Evolutionary conservation across 192 early-diverging fungal species (phyloP).

Genomic region (Chytriomyces sp.): DNA sequence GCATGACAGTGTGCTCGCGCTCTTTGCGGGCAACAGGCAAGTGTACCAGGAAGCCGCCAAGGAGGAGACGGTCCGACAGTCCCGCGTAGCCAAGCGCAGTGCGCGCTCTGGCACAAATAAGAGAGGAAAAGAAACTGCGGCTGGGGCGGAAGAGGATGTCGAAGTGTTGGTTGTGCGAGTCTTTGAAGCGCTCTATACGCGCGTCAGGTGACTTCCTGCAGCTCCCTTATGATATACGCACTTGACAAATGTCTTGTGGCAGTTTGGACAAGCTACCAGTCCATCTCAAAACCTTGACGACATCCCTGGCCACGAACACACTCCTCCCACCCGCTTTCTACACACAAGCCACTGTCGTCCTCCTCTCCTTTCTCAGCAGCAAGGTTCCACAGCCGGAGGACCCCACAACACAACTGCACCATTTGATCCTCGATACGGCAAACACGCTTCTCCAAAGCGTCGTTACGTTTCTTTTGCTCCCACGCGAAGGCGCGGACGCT

Average conservation of each 20-base stretch:
- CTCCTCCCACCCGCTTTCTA: too few species aligned
- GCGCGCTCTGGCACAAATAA: background rate
- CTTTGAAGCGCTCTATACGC: constrained; percentile 39
- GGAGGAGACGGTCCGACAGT: too few species aligned
- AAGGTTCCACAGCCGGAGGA: too few species aligned
- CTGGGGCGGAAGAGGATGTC: background rate
- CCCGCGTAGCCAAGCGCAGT: constrained; percentile 3
- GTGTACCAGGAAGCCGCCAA: background rate
- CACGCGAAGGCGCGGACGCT: too few species aligned
- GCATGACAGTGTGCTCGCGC: constrained; percentile 30
- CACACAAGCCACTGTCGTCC: background rate
- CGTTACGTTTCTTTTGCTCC: too few species aligned
- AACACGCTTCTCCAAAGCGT: too few species aligned
- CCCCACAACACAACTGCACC: too few species aligned
- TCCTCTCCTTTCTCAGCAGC: background rate
- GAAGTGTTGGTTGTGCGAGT: constrained; percentile 26
- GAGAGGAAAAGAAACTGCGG: background rate
- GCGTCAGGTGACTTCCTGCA: constrained; percentile 32
- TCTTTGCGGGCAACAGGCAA: constrained; percentile 19
- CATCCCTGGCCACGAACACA: too few species aligned
- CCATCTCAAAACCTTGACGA: too few species aligned
- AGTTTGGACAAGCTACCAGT: background rate
- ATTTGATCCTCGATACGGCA: too few species aligned
- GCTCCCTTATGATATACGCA: background rate
- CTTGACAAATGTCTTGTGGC: too few species aligned